Evolutionary conservation across 2,329 filamentous ascomycete species (phyloP).

Genomic region (Coniella vitis): DNA sequence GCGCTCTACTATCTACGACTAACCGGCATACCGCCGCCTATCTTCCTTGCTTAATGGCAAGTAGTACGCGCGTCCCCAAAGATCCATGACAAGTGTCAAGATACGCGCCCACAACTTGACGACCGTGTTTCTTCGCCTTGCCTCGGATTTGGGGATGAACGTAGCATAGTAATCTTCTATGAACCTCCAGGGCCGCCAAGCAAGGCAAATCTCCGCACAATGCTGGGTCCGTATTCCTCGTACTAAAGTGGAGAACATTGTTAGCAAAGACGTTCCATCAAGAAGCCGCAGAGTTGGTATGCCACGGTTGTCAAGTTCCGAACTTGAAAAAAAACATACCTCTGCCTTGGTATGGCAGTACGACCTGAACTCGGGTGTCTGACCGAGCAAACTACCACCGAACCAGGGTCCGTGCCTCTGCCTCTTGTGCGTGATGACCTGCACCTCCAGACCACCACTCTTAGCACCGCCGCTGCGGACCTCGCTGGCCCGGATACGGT

Average conservation of each 20-base stretch:
- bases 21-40: no score
- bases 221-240: conserved; percentile 92
- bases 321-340: conserved; percentile 37
- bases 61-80: no score
- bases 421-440: conserved; percentile 95
- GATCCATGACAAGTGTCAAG: no score
- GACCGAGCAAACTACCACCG: conserved; percentile 88
- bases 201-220: conserved; percentile 89
- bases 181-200: conserved; percentile 85
- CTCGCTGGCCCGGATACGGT: conserved; percentile 86
- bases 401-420: conserved; percentile 99
- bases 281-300: no score
- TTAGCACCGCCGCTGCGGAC: conserved; percentile 83
- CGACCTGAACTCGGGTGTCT: conserved; percentile 96
- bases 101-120: no score
- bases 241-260: conserved; percentile 49
- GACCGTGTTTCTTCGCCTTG: no score
- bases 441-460: conserved; percentile 90
- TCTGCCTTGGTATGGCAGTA: conserved; percentile 94
- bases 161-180: conserved; percentile 32
- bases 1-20: no score
- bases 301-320: no score
- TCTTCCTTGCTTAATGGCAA: no score
- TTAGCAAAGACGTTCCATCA: conserved; percentile 17
- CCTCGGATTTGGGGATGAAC: no score